Percentiles rank a stretch among this genome's conserved stretches.
phyloP scores from a whole-genome alignment of 2,329 filamentous ascomycete genomes.

The Aspergillus versicolor region DNA sequence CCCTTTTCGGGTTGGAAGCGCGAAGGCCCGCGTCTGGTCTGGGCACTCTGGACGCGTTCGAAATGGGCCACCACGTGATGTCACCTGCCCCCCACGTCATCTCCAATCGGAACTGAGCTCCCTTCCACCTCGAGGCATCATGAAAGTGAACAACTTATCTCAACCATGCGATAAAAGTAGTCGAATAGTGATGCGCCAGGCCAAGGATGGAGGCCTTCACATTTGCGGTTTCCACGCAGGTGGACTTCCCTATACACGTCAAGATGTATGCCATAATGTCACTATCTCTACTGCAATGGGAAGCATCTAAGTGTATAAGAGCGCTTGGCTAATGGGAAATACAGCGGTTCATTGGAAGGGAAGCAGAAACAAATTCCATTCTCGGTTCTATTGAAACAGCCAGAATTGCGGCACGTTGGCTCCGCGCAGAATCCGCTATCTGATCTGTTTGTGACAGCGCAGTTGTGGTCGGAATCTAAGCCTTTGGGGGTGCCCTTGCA shows the following conservation, averaged over 20 bases:
- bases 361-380: constrained; percentile 71
- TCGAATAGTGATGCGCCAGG: constrained; percentile 4
- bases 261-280: constrained; percentile 55
- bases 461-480: constrained; percentile 95
- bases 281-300: neutral
- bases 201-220: constrained; percentile 85
- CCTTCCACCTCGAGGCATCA: neutral
- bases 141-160: neutral
- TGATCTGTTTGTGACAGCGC: constrained; percentile 88
- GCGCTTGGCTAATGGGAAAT: constrained; percentile 7
- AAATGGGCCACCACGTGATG: constrained; percentile 5
- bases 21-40: neutral
- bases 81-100: constrained; percentile 3
- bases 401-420: constrained; percentile 81
- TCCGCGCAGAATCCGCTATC: constrained; percentile 80
- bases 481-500: constrained; percentile 88
- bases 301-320: neutral
- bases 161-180: constrained; percentile 14
- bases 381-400: constrained; percentile 74
- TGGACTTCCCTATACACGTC: constrained; percentile 68
- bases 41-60: neutral
- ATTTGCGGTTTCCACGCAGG: constrained; percentile 83
- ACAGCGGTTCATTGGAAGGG: constrained; percentile 72
- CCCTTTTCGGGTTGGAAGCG: neutral
- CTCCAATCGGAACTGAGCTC: constrained; percentile 9